Base-by-base conservation (phyloP, 78 protist genomes). In the Dictyostelium capitatum region DNA sequence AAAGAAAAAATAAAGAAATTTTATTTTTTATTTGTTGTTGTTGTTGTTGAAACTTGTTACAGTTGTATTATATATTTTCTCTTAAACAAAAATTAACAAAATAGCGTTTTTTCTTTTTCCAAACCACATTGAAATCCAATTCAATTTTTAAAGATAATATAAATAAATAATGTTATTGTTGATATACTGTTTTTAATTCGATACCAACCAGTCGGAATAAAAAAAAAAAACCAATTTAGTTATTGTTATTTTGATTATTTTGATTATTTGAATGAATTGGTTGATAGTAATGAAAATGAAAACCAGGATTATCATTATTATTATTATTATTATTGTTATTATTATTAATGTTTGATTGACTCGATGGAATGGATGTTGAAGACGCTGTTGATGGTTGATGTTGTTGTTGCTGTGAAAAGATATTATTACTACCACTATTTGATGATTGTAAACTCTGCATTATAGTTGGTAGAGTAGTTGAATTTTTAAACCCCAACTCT, bases 261-360 rank as follows among this genome's bases (percentile, higher is more conserved):
- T 59, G 70, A 17, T 62, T 62, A 78, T 78, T 30, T 53, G 25
- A n/a, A 46, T 78, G 67, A 53, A 78, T 53, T 78, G 90, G 90
- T n/a, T 83, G 79, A 25, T 83, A 83, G n/a, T 50, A 83, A 54
- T 83, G 80, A 50, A 67, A 83, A 32, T 83, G 80, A 28, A 50
- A 37, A 37, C 43, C 73, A 47, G 51, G n/a, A 41, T 74, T 23
- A 46, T 74, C 46, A 37, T 37, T 37, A 2, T 37, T 37, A 37
- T 37, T 37, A 37, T 37, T 37, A 2, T 37, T 37, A 37, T 37
- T 37, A 37, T 37, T 37, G 43, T 37, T 37, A 37, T 3, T 37
- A 37, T 37, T 37, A 37, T 37, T 37, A 2, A 3, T 37, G 2
- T 3, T 37, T 19, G 12, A 19, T 70, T 70, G 78, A 70, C 78